Evolutionary conservation across 2,329 filamentous ascomycete genomes (phyloP), one percentile per base, ranked within the genome.

Genomic region (Nemania sp.): DNA sequence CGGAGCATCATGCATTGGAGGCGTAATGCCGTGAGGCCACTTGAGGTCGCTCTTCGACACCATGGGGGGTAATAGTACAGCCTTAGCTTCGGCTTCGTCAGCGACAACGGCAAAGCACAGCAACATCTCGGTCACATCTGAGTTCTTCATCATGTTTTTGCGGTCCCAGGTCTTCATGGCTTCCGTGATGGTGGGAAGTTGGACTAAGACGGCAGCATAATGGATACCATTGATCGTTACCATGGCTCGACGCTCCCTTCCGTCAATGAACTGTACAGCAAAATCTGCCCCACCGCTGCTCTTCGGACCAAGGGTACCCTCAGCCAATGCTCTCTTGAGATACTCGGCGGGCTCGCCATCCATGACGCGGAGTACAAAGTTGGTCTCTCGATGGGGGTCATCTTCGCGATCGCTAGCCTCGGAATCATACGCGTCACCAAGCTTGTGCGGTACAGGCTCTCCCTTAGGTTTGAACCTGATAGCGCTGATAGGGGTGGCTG

Each of bases 91-190:
- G n/a, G 79, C 74, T 60, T 90, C 86, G 49, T 72, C 86, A 41
- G 77, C 74, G 15, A 93, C 86, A 26, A 73, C 77, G 7, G 88
- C 86, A 53, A 91, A 82, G 1, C 93, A 89, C 6, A 95, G 75
- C 30, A 96, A 80, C 89, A 96, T 95, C 74, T 96, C 91, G 62
- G 88, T 91, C 28, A 96, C 83, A 67, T 96, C 91, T 26, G 89
- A 88, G 7, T 89, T 89, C 74, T 96, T 96, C 77, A 92, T 91
- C 77, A 92, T 91, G 15, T 86, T 82, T 66, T 89, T 91, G 66
- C 86, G 86, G 69, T 96, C 91, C 89, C 91, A 96, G 54, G 89
- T 92, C 77, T 96, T 96, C 88, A 94, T 91, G 6, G 86, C 88
- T 69, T 96, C 91, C 5, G 92, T 86, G 53, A 96, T 89, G 55